phyloP scores from a whole-genome alignment of 305 asterid species.

The Fraxinus latifolia region DNA sequence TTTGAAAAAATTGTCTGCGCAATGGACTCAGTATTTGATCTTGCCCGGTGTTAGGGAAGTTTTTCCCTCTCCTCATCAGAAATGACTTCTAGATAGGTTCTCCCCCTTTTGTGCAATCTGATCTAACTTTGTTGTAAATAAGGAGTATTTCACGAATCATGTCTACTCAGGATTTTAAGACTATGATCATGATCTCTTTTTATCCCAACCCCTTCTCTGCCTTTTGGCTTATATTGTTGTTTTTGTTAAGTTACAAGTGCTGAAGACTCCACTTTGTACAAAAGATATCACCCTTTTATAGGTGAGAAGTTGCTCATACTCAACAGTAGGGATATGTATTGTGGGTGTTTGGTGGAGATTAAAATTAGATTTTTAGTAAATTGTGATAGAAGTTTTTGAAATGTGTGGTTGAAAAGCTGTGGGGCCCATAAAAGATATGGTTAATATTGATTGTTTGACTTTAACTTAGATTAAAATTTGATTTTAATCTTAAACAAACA shows the following conservation, averaged over 20 bases:
- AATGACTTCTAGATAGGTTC: neutral
- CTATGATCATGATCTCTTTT: neutral
- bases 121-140: neutral
- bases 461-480: no score
- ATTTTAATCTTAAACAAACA: no score
- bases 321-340: slow-evolving; percentile 2
- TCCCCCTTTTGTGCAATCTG: neutral
- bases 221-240: neutral
- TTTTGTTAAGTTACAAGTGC: neutral
- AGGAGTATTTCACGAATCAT: neutral
- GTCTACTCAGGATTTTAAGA: neutral
- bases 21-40: neutral
- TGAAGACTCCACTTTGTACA: neutral
- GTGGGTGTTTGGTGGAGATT: no score
- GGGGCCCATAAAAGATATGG: no score
- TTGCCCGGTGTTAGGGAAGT: neutral
- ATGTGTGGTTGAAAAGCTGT: no score
- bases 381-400: no score
- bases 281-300: neutral
- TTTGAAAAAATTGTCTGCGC: neutral
- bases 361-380: no score
- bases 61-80: neutral
- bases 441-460: no score
- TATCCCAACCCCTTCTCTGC: neutral
- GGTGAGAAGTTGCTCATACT: neutral